phyloP scores from a whole-genome alignment of 2,329 filamentous ascomycete species.

The Cladobotryum mycophilum region DNA sequence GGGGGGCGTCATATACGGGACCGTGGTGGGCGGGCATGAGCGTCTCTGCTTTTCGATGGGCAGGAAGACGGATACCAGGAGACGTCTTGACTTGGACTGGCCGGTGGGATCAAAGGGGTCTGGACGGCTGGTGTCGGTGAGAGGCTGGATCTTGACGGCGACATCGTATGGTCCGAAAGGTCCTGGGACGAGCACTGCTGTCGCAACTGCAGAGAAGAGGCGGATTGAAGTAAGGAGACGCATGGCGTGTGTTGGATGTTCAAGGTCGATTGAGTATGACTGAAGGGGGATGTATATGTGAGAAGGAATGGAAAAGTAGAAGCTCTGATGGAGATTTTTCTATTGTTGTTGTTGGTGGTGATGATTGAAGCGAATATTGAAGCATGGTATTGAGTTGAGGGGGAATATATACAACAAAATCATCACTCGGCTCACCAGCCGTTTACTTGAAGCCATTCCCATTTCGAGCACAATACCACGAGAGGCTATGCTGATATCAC shows the following conservation, averaged over 20 bases:
- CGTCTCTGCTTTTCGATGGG: slow-evolving; percentile 19
- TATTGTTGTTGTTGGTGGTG: too few relatives aligned
- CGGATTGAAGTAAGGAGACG: slow-evolving; percentile 12
- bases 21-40: slow-evolving; percentile 14
- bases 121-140: slow-evolving; percentile 25
- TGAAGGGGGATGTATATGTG: neutral
- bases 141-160: slow-evolving; percentile 17
- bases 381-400: too few relatives aligned
- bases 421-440: slow-evolving; percentile 12
- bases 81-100: slow-evolving; percentile 12
- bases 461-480: slow-evolving; percentile 4
- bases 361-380: too few relatives aligned
- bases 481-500: slow-evolving; percentile 3
- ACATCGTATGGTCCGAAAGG: slow-evolving; percentile 26
- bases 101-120: slow-evolving; percentile 29
- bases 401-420: neutral
- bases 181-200: slow-evolving; percentile 22
- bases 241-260: slow-evolving; percentile 1
- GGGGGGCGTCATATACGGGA: slow-evolving; percentile 29
- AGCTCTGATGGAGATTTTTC: too few relatives aligned
- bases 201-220: slow-evolving; percentile 12
- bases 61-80: slow-evolving; percentile 27
- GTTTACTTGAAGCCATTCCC: neutral
- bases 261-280: neutral
- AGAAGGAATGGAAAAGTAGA: neutral